Percentiles rank a stretch among this genome's conserved stretches.
Evolutionary conservation across 805 yeast genomes (phyloP).

Genomic region (Citeromyces matritensis): DNA sequence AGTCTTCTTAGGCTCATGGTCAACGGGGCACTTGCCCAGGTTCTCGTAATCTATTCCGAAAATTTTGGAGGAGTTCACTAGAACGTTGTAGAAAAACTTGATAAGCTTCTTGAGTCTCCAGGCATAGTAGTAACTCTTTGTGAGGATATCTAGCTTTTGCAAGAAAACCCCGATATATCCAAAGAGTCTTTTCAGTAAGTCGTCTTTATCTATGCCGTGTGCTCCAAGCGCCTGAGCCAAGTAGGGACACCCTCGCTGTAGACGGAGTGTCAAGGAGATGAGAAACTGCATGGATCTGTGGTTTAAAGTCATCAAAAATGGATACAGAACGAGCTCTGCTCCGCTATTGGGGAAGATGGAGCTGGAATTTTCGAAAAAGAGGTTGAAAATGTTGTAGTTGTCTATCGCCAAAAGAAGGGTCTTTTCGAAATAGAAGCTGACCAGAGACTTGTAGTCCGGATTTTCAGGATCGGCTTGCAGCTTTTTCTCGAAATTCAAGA

Average conservation of each 20-base stretch:
- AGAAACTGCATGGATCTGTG: conserved; percentile 43
- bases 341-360: conserved; percentile 17
- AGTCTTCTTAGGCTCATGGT: not conserved
- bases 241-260: conserved; percentile 19
- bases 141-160: conserved; percentile 17
- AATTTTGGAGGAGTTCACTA: conserved; percentile 16
- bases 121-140: conserved; percentile 26
- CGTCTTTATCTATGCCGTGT: conserved; percentile 18
- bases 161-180: conserved; percentile 17
- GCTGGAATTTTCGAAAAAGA: conserved; percentile 12
- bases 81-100: conserved; percentile 18
- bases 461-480: conserved; percentile 5
- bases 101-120: conserved; percentile 27
- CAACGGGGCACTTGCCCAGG: conserved; percentile 5
- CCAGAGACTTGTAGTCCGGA: conserved; percentile 14
- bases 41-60: conserved; percentile 15
- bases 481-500: conserved; percentile 18
- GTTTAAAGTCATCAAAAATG: conserved; percentile 33
- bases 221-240: conserved; percentile 15
- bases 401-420: conserved; percentile 19
- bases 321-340: conserved; percentile 30
- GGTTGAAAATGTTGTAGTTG: conserved; percentile 17
- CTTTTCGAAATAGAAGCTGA: conserved; percentile 18
- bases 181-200: conserved; percentile 15
- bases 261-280: conserved; percentile 37